Evolutionary conservation across 106 monocot genomes (phyloP).

Genomic region (Dactylorhiza incarnata): DNA sequence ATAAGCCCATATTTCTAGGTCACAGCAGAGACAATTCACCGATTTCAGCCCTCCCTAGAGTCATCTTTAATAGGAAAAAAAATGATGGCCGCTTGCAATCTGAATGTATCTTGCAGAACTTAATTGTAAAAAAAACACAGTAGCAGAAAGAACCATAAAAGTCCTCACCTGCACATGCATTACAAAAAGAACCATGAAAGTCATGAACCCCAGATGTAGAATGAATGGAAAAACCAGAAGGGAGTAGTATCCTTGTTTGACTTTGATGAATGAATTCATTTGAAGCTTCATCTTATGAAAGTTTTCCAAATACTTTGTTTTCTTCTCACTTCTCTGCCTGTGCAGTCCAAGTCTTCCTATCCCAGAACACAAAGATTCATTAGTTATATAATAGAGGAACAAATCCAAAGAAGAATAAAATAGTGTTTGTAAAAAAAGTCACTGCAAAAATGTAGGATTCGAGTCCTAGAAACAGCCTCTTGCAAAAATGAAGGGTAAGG

Average conservation of each 20-base stretch:
- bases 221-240: constrained; percentile 69
- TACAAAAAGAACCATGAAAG: constrained; percentile 59
- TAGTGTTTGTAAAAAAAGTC: no score
- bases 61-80: no score
- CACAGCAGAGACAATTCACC: neutral
- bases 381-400: neutral
- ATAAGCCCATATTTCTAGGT: neutral
- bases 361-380: constrained; percentile 1
- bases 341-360: constrained; percentile 33
- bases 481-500: no score
- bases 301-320: constrained; percentile 2
- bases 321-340: constrained; percentile 25
- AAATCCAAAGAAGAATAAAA: no score
- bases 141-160: neutral
- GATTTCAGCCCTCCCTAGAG: neutral
- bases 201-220: constrained; percentile 76
- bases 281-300: constrained; percentile 3
- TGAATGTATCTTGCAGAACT: neutral
- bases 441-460: no score
- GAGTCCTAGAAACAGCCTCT: no score
- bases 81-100: neutral
- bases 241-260: constrained; percentile 24
- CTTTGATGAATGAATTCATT: constrained; percentile 11
- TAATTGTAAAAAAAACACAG: neutral
- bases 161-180: constrained; percentile 90